phyloP scores from a whole-genome alignment of 2,329 filamentous ascomycete species.

The Penicillium sp. region DNA sequence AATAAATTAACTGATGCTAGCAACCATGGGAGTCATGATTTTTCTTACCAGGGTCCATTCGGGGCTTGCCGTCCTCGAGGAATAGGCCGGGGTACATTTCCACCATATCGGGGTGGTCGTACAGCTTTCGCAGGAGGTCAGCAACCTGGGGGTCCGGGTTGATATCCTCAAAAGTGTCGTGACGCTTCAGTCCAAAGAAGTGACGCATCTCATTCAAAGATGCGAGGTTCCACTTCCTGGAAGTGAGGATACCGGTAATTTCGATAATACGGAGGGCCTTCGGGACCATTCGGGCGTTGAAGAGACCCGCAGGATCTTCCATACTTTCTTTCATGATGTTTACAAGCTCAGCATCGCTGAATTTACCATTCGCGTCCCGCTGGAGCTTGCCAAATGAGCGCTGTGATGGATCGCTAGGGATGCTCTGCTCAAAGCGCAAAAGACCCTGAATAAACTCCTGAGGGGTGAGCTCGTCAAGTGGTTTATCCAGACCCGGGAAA shows the following conservation, averaged over 20 bases:
- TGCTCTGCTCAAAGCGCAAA: conserved; percentile 44
- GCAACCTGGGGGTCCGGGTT: conserved; percentile 56
- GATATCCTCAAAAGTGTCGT: conserved; percentile 57
- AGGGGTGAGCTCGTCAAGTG: conserved; percentile 41
- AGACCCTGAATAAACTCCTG: conserved; percentile 46
- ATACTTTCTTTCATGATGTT: conserved; percentile 60
- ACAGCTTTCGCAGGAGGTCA: conserved; percentile 50
- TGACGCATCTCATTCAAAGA: conserved; percentile 62
- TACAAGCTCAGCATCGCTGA: conserved; percentile 62
- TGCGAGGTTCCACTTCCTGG: conserved; percentile 64
- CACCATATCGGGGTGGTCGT: conserved; percentile 57
- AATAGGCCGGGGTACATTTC: conserved; percentile 64
- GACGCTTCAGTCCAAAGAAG: conserved; percentile 56
- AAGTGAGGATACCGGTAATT: conserved; percentile 65
- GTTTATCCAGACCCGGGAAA: conserved; percentile 51
- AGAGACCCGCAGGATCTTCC: conserved; percentile 63
- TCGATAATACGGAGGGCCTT: conserved; percentile 64
- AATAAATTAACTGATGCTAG: too few relatives aligned
- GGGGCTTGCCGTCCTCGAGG: conserved; percentile 59
- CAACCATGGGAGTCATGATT: too few relatives aligned
- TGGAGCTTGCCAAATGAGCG: conserved; percentile 56
- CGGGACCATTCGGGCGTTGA: conserved; percentile 64
- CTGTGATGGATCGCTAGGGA: conserved; percentile 49
- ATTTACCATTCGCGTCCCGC: conserved; percentile 56
- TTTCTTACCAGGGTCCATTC: conserved; percentile 47